Conservation (phyloP, 495 filamentous ascomycete species). For the Xylaria venustula region DNA sequence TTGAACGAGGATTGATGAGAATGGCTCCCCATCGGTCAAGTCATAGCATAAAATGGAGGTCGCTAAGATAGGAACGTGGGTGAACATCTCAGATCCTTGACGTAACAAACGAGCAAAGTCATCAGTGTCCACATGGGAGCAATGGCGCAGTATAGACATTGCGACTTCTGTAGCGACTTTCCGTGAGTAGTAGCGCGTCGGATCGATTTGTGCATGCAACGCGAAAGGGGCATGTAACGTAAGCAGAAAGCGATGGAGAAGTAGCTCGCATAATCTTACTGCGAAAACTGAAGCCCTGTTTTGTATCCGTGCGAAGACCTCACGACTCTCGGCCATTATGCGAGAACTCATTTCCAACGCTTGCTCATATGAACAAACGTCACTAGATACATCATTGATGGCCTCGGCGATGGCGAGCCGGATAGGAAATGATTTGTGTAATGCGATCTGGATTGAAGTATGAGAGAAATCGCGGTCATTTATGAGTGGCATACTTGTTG, state of each 20-base stretch:
- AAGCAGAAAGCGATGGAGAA: conserved; percentile 40
- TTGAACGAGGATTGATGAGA: not conserved
- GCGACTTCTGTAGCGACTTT: conserved; percentile 15
- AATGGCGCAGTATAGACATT: not conserved
- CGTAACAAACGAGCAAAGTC: not conserved
- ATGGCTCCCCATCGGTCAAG: not conserved
- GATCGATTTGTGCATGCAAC: conserved; percentile 36
- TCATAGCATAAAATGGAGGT: not conserved
- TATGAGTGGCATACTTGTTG: not conserved
- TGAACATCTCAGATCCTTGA: not conserved
- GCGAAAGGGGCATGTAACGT: conserved; percentile 47
- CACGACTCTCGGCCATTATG: conserved; percentile 24
- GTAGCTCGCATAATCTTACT: conserved; percentile 34
- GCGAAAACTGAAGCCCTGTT: conserved; percentile 27
- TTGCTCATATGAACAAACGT: conserved; percentile 17
- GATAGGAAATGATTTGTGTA: conserved; percentile 40
- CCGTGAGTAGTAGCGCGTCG: conserved; percentile 44
- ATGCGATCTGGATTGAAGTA: conserved; percentile 38
- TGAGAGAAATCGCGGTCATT: conserved; percentile 32
- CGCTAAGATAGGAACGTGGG: not conserved
- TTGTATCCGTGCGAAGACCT: conserved; percentile 6
- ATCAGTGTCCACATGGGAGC: not conserved
- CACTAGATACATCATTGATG: conserved; percentile 39
- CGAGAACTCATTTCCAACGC: conserved; percentile 26
- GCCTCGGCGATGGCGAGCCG: conserved; percentile 44